These are phyloP conservation scores for Agastache rugosa DNA, from an alignment of 257 asterid species.

Conservation along the genomic window DNA sequence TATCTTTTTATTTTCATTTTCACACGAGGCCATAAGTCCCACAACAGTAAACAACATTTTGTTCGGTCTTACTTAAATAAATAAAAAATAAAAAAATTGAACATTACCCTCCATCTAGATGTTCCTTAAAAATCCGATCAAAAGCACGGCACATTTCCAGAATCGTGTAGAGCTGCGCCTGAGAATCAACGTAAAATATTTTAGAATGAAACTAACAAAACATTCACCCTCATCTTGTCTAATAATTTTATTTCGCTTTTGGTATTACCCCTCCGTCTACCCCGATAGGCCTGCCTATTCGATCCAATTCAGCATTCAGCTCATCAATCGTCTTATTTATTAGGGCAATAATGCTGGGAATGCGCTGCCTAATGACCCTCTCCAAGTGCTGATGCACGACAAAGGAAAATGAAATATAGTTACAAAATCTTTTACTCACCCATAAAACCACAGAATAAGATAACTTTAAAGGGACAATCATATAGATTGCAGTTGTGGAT, in stretches of 20 bases:
- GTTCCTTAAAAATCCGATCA: conserved; percentile 87
- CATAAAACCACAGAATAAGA: conserved; percentile 28
- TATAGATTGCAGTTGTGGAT: conserved; percentile 25
- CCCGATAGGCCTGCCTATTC: conserved; percentile 90
- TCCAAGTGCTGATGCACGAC: conserved; percentile 78
- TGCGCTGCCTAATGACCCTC: conserved; percentile 87
- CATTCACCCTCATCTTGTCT: conserved; percentile 13
- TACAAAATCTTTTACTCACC: conserved; percentile 9
- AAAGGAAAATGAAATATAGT: conserved; percentile 32
- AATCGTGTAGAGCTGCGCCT: conserved; percentile 94
- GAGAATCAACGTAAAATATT: conserved; percentile 38
- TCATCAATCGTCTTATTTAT: conserved; percentile 92
- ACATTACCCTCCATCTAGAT: conserved; percentile 94
- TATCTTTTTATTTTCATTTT: background rate
- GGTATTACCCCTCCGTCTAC: conserved; percentile 94
- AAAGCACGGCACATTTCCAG: conserved; percentile 98
- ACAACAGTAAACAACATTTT: conserved; percentile 10
- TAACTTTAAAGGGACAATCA: conserved; percentile 5
- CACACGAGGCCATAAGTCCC: background rate
- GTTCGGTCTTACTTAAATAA: conserved; percentile 8
- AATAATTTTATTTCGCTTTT: conserved; percentile 26
- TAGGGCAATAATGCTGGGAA: conserved; percentile 91
- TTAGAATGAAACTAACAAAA: conserved; percentile 26
- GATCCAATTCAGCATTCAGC: conserved; percentile 94
- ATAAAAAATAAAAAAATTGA: conserved; percentile 26